A percentile compares a stretch with the other conserved stretches of the same genome.
phyloP scores from a whole-genome alignment of 805 yeast genomes.

The Ascoidea rubescens region DNA sequence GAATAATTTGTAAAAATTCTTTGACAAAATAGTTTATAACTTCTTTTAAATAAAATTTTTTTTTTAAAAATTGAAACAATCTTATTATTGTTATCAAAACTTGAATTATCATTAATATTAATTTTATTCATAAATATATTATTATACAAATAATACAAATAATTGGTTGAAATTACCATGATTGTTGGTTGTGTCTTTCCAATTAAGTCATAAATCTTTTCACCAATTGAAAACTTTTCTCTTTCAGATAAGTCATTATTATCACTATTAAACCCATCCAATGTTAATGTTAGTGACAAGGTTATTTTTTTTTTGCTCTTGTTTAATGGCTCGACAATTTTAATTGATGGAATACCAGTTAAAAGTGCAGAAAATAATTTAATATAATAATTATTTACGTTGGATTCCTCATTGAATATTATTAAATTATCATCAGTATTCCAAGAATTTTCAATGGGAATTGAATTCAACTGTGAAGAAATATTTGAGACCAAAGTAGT shows the following conservation, averaged over 20 bases:
- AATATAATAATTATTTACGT: constrained; percentile 1
- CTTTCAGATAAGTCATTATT: not conserved
- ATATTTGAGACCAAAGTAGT: constrained; percentile 6
- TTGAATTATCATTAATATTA: too few species aligned
- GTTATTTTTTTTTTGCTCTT: not conserved
- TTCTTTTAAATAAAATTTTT: not conserved
- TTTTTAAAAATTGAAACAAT: not conserved
- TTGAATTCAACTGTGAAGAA: constrained; percentile 7
- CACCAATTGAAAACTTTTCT: not conserved
- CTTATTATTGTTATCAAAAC: too few species aligned
- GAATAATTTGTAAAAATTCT: not conserved
- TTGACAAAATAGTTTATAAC: too few species aligned
- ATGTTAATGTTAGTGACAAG: not conserved
- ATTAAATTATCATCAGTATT: constrained; percentile 2
- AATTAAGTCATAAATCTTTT: too few species aligned
- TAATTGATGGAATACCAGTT: not conserved
- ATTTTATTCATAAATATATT: too few species aligned
- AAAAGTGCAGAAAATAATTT: constrained; percentile 7
- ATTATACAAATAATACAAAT: not conserved
- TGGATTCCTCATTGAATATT: constrained; percentile 5
- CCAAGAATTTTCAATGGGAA: constrained; percentile 8
- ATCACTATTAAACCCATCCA: too few species aligned
- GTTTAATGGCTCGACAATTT: constrained; percentile 1
- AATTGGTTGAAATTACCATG: not conserved
- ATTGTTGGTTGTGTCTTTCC: not conserved